Evolutionary conservation across 2,329 filamentous ascomycete genomes (phyloP).

Genomic region (Fusarium bactridioides): DNA sequence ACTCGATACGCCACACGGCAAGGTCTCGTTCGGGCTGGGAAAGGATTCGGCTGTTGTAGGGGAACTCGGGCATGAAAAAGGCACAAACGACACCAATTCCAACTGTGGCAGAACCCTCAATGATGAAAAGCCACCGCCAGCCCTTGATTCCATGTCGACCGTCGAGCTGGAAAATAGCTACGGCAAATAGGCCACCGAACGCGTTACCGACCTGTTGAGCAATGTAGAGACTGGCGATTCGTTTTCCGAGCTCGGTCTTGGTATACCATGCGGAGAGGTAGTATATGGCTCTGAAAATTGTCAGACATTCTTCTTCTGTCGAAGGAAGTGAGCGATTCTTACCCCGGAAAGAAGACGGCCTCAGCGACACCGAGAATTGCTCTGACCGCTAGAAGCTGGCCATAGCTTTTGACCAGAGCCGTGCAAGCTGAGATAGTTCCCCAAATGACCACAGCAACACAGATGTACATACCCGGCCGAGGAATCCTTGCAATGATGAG

Average conservation of each 20-base stretch:
- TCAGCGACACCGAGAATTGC: conserved; percentile 58
- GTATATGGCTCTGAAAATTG: conserved; percentile 43
- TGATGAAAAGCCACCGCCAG: conserved; percentile 38
- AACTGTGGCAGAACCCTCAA: background rate
- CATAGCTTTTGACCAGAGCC: conserved; percentile 52
- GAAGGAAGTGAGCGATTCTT: background rate
- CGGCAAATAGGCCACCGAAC: conserved; percentile 48
- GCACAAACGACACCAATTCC: background rate
- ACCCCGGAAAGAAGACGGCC: conserved; percentile 61
- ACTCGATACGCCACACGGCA: conserved; percentile 46
- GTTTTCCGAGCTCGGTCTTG: conserved; percentile 46
- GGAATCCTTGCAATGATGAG: conserved; percentile 39
- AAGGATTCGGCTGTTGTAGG: conserved; percentile 49
- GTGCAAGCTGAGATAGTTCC: conserved; percentile 45
- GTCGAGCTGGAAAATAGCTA: conserved; percentile 44
- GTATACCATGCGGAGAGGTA: conserved; percentile 53
- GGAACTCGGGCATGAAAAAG: background rate
- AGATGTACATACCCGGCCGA: conserved; percentile 34
- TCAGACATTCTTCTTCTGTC: background rate
- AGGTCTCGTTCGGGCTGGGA: conserved; percentile 40
- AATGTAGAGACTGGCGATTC: conserved; percentile 42
- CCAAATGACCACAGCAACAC: conserved; percentile 35
- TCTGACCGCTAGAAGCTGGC: conserved; percentile 48
- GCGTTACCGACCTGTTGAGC: conserved; percentile 41
- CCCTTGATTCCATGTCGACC: conserved; percentile 35